Base-by-base conservation (phyloP, 1,284 basidiomycete genomes). In the Exobasidium cylindrosporum region DNA sequence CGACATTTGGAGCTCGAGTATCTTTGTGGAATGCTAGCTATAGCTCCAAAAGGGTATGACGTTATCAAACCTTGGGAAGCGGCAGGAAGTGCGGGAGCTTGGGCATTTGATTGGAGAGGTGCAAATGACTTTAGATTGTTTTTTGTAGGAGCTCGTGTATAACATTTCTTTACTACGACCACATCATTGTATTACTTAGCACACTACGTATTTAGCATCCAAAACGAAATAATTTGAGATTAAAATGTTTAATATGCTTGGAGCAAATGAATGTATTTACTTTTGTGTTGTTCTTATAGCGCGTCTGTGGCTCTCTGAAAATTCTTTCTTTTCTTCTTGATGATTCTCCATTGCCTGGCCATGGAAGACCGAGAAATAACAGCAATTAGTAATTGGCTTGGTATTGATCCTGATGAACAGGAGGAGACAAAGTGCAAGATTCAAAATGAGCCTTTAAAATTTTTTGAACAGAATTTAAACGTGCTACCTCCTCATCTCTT, bases 71-170 rank as follows among this genome's bases (percentile, higher is more conserved):
- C 53, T 4, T 55, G 64, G 32, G 65, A 69, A 29, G 54, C 62
- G 1, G 60, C 40, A 13, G 69, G 67, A 35, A 61, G 67, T 50
- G 67, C 59, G 6, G 65, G 60, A 10, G 46, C 65, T n/a, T 46
- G 66, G 26, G 69, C 67, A 3, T 69, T 67, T 29, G 70, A 72
- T 49, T 72, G 69, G 69, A 53, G 69, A 1, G 69, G 69, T 28
- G 67, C 67, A 0, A 61, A 72, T 45, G 69, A 72, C 40, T 72
- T 65, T 49, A 59, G 69, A 35, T 60, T 72, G 43, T 72, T 72
- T 46, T 61, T 52, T 23, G 60, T 70, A 54, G 66, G 69, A 30
- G 62, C 68, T 35, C 57, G 60, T 11, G 69, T 67, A 10, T 69
- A 32, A 46, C 7, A 14, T 50, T 7, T 50, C 7, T 40, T 17